Evolutionary conservation across 306 rosid genomes (phyloP), one percentile per base, ranked within the genome.

Genomic region (Mucuna pruriens): DNA sequence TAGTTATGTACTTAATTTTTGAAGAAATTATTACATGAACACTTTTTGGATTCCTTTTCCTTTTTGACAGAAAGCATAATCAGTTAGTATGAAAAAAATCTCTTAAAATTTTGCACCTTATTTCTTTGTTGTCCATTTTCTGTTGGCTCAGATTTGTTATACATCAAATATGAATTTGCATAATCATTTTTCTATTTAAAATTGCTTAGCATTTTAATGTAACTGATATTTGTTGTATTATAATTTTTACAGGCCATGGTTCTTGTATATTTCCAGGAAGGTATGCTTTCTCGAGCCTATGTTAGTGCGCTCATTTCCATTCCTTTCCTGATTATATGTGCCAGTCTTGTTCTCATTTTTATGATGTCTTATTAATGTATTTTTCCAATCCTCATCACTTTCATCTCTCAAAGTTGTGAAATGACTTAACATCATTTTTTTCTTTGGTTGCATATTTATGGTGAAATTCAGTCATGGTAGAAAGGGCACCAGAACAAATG

Each of bases 181-280:
- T 79, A 9, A 23, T 23, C 36, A 44, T 12, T 16, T 75, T 76
- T 65, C 57, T 42, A 23, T 7, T 13, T 34, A 42, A 46, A 51
- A 38, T 64, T 63, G 31, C 75, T 22, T 45, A 17, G 33, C 58
- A 48, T 42, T 48, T 71, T 36, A 71, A 16, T 60, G 20, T 77
- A 20, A 54, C 86, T 85, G 29, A 81, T 52, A 86, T 82, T 78
- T 46, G 64, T 29, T 66, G 39, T 49, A 10, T 60, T 36, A 12
- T 64, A 8, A 73, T 75, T 81, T 61, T 74, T 87, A 64, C 91
- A 93, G 97, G 96, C 78, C 94, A 91, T 25, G 94, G 94, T 54
- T 81, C 97, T 63, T 93, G 97, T 77, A 79, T 85, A 61, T 87
- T 91, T 85, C 96, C 92, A 0, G 97, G 97, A 84, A 93, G 97